Base-by-base conservation (phyloP, 164 flowering plant species). In the Malania oleifera region DNA sequence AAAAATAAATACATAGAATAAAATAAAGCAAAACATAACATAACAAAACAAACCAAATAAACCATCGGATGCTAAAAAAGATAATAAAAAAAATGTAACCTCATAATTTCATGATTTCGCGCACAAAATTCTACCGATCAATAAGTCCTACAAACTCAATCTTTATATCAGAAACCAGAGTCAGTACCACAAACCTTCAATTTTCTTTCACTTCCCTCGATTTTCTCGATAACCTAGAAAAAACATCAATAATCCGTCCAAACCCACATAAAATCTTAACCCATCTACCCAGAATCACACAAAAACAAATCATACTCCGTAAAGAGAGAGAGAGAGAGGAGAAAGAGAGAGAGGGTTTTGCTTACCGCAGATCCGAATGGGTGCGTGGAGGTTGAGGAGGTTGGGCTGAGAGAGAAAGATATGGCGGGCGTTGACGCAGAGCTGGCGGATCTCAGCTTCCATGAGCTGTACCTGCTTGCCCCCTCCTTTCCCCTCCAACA, bases 401-500 rank as follows among this genome's bases (percentile, higher is more conserved):
- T 56, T 77, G 15, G 93, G 93, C 70, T 89, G 86, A 54, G 83
- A 70, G 23, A 89, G 75, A 68, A 89, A 83, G 64, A 84, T 73
- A 15, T 89, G 82, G 10, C 89, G 73, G 35, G 96, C 87, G 78
- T 82, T 84, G 76, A 86, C 77, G 60, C 96, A 89, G 40, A 89
- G 84, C 66, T 82, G 87, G 5, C 96, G 85, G 79, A 89, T 86
- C 81, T 89, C 96, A 24, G 68, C 73, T 54, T 89, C 96, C 0
- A 89, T 84, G 1, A 89, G 71, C 75, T 89, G 87, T 19, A 82
- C 93, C 63, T 89, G 96, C 66, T 80, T 89, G 11, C 87, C 87
- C 39, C 86, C 50, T 7, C 50, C 87, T 79, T 73, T 89, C 1
- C 87, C 93, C 26, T 86, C 93, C 64, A 86, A 64, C 25, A 89